phyloP scores from a whole-genome alignment of 805 yeast genomes.

The Kodamaea jinghongensis region DNA sequence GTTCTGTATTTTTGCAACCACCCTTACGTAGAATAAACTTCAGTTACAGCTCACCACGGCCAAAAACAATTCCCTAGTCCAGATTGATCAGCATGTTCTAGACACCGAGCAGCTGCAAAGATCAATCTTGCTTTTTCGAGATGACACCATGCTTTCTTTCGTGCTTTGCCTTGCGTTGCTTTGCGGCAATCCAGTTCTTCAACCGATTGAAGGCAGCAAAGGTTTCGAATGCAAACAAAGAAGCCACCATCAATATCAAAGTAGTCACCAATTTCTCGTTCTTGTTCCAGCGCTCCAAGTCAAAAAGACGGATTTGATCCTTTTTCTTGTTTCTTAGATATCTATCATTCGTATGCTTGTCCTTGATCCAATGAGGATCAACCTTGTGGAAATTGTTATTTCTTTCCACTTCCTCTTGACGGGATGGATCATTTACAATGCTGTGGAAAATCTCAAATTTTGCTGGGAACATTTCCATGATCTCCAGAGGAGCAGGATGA shows the following conservation, averaged over 20 bases:
- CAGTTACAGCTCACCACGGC: too few relatives aligned
- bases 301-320: conserved; percentile 40
- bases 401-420: conserved; percentile 54
- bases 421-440: conserved; percentile 49
- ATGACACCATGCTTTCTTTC: conserved; percentile 6
- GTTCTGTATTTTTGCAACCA: too few relatives aligned
- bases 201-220: conserved; percentile 7
- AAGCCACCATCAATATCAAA: conserved; percentile 25
- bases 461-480: conserved; percentile 30
- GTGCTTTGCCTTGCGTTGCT: background rate
- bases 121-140: conserved; percentile 4
- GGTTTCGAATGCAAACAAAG: conserved; percentile 17
- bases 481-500: conserved; percentile 32
- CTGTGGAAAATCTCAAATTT: conserved; percentile 51
- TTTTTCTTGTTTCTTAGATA: conserved; percentile 28
- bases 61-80: too few relatives aligned
- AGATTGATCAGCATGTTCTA: too few relatives aligned
- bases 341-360: conserved; percentile 26
- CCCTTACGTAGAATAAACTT: too few relatives aligned
- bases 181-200: background rate
- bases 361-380: conserved; percentile 26
- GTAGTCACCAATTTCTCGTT: conserved; percentile 48
- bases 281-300: conserved; percentile 46
- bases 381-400: conserved; percentile 39
- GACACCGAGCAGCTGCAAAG: too few relatives aligned